A percentile compares a stretch with the other conserved stretches of the same genome.
Evolutionary conservation across 2,329 filamentous ascomycete species (phyloP).

Genomic region (Sclerotinia spermophila): DNA sequence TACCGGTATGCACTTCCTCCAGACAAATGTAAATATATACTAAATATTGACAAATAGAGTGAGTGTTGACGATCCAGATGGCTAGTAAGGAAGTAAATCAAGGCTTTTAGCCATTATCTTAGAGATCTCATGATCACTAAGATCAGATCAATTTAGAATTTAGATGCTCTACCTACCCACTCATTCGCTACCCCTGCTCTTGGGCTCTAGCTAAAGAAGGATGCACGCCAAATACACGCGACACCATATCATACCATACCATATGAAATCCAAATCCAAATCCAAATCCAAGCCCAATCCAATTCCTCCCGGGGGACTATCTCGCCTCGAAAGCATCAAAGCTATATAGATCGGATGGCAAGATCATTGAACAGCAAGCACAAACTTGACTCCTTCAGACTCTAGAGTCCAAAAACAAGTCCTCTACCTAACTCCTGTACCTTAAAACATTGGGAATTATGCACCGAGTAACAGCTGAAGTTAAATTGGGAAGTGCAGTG

Average conservation of each 20-base stretch:
- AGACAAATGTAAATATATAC: neutral
- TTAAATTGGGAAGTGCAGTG: neutral
- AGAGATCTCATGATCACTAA: constrained; percentile 5
- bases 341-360: neutral
- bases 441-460: neutral
- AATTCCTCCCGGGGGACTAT: neutral
- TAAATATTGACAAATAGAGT: no score
- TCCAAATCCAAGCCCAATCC: neutral
- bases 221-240: neutral
- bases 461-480: neutral
- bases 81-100: neutral
- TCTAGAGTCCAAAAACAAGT: neutral
- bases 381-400: neutral
- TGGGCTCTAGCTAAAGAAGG: neutral
- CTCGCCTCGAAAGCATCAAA: neutral
- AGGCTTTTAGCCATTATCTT: neutral
- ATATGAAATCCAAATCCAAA: neutral
- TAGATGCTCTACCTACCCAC: neutral
- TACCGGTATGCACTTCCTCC: neutral
- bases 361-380: neutral
- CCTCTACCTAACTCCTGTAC: neutral
- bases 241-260: neutral
- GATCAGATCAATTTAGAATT: neutral
- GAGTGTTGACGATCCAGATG: neutral
- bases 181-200: neutral